Conservation (phyloP, 2,329 filamentous ascomycete genomes). For the Fusarium siculi region DNA sequence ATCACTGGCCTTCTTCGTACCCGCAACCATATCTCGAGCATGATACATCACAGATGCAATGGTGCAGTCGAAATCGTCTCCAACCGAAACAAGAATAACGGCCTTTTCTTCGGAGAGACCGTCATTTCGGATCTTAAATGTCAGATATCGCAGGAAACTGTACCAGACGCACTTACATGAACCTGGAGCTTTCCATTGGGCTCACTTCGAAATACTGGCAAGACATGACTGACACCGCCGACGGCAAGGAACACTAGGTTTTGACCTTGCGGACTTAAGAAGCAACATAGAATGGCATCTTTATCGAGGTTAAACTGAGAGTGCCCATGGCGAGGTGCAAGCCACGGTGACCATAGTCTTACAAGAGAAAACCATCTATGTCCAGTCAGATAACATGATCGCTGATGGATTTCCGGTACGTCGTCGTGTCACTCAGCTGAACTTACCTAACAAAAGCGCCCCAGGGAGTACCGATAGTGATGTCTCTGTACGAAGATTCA, state of each 20-base stretch:
- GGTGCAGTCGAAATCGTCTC: slow-evolving; percentile 77
- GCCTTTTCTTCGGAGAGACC: slow-evolving; percentile 63
- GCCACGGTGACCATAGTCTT: slow-evolving; percentile 83
- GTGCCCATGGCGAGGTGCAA: slow-evolving; percentile 87
- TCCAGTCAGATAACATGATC: slow-evolving; percentile 5
- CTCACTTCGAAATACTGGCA: slow-evolving; percentile 75
- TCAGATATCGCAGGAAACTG: slow-evolving; percentile 15
- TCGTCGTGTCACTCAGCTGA: not conserved
- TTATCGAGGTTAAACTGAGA: slow-evolving; percentile 74
- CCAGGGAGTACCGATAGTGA: slow-evolving; percentile 72
- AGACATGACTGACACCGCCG: slow-evolving; percentile 76
- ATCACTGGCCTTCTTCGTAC: slow-evolving; percentile 55
- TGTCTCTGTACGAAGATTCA: slow-evolving; percentile 65
- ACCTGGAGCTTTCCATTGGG: slow-evolving; percentile 73
- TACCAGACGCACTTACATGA: slow-evolving; percentile 57
- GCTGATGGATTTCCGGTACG: not conserved
- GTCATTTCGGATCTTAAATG: slow-evolving; percentile 73
- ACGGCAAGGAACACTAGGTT: slow-evolving; percentile 83
- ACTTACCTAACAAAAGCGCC: slow-evolving; percentile 63
- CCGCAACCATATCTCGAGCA: slow-evolving; percentile 67
- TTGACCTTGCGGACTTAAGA: slow-evolving; percentile 76
- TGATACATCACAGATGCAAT: slow-evolving; percentile 88
- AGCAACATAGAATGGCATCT: slow-evolving; percentile 81
- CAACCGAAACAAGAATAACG: slow-evolving; percentile 75
- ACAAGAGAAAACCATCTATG: slow-evolving; percentile 83